Evolutionary conservation across 495 filamentous ascomycete species (phyloP).

Genomic region (Penicillium cinerascens): DNA sequence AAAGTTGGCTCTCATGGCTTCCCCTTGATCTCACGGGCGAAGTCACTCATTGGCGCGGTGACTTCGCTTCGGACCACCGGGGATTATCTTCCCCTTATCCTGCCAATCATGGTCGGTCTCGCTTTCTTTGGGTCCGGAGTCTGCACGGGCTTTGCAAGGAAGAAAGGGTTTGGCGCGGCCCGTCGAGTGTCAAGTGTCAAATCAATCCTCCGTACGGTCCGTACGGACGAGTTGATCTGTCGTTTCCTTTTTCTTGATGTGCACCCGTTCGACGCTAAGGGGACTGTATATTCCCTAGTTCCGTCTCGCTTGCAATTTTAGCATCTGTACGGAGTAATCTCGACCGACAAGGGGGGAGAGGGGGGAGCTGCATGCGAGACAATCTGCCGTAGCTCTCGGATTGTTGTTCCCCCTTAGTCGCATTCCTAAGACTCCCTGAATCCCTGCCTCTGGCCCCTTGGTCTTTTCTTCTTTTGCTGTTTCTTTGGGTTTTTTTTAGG

Average conservation of each 20-base stretch:
- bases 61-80: not conserved
- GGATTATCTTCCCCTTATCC: not conserved
- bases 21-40: not conserved
- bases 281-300: not conserved
- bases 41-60: not conserved
- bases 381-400: not conserved
- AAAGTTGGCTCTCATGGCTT: not conserved
- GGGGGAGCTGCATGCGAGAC: not conserved
- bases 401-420: not conserved
- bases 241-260: not conserved
- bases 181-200: not conserved
- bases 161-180: no score
- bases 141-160: no score
- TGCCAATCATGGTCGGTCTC: not conserved
- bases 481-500: no score
- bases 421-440: not conserved
- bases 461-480: not conserved
- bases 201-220: no score
- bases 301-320: constrained; percentile 4
- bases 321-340: not conserved
- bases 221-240: not conserved
- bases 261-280: not conserved
- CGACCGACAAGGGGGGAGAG: not conserved
- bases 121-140: not conserved
- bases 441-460: not conserved